Base-by-base conservation (phyloP, 352 stramenopile genomes). In the Globisporangium irregulare region DNA sequence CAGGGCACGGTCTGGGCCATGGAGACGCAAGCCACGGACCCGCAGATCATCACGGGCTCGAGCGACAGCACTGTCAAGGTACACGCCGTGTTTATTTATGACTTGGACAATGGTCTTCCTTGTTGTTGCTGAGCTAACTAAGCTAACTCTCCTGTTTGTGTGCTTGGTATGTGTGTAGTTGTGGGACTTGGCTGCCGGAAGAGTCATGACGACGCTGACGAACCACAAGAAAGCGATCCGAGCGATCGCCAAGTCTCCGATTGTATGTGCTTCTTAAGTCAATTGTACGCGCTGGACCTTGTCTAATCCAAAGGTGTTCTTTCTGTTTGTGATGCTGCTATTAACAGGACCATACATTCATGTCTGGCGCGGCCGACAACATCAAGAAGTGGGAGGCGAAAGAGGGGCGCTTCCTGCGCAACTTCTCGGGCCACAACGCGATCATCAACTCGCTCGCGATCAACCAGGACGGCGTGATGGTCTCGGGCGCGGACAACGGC, bases 211-310 rank as follows among this genome's bases (percentile, higher is more conserved):
- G 25, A 99, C 97, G 12, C 78, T 99, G 22, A 99, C 98, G n/a
- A 98, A 99, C 81, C 98, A 99, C 82, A 99, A 99, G 86, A 99
- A 99, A 77, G 93, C 90, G 22, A 83, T 99, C 20, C 89, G 98
- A 9, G 88, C 96, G 3, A 68, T 99, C 53, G 83, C 80, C 65
- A 92, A 95, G 72, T 95, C 95, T 25, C 92, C 90, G 15, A 91
- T 84, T 24, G 85, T 91, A 88, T 29, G 64, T 69, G 18, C 15
- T n/a, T 22, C 8, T 50, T 50, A 50, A 22, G 15, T 50, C n/a
- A n/a, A n/a, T n/a, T 50, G 14, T 50, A 4, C 41, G 20, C 41
- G 3, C 15, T 50, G 41, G 41, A 50, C 41, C 18, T 51, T 12
- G 43, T 0, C 43, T 51, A 51, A 51, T 3, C 3, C 41, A 50